A percentile compares a stretch with the other conserved stretches of the same genome.
phyloP scores from a whole-genome alignment of 768 basidiomycete genomes.

The Grammothele lineata region DNA sequence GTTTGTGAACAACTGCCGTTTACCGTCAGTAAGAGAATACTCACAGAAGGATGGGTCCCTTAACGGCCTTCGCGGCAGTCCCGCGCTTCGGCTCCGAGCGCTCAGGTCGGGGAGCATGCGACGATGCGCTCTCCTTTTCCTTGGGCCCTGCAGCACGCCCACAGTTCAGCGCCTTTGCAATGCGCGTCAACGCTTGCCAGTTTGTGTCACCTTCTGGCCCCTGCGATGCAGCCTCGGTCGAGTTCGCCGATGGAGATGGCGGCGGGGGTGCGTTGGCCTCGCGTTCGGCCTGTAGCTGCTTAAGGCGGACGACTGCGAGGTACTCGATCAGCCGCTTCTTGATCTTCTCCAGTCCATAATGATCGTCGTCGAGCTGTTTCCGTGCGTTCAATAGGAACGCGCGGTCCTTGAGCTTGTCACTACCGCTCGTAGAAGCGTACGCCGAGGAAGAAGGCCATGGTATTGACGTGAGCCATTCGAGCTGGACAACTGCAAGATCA shows the following conservation, averaged over 20 bases:
- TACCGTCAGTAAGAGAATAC: conserved; percentile 14
- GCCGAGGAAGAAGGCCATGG: conserved; percentile 60
- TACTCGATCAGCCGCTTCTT: conserved; percentile 91
- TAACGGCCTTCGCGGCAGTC: conserved; percentile 31
- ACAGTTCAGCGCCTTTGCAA: conserved; percentile 12
- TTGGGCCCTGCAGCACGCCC: conserved; percentile 7
- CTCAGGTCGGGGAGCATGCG: background rate
- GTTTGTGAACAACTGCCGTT: background rate
- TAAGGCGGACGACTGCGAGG: conserved; percentile 76
- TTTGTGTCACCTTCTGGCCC: conserved; percentile 13
- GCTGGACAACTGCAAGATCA: too few species aligned
- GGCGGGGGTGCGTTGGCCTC: conserved; percentile 2
- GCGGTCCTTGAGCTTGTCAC: conserved; percentile 42
- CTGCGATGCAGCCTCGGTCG: too few species aligned
- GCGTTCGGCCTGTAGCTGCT: conserved; percentile 29
- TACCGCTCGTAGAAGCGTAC: conserved; percentile 16
- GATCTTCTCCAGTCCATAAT: conserved; percentile 89
- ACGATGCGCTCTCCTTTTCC: background rate
- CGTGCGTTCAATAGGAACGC: conserved; percentile 69
- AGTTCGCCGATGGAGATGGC: background rate
- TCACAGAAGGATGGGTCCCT: conserved; percentile 71
- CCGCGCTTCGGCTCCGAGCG: background rate
- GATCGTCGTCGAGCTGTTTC: conserved; percentile 80
- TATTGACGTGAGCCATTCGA: conserved; percentile 85
- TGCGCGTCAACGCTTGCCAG: conserved; percentile 13